These are phyloP conservation scores for Sphagnum magellanicum DNA, from an alignment of 228 moss, liverwort and hornwort species.

Conservation along the genomic window DNA sequence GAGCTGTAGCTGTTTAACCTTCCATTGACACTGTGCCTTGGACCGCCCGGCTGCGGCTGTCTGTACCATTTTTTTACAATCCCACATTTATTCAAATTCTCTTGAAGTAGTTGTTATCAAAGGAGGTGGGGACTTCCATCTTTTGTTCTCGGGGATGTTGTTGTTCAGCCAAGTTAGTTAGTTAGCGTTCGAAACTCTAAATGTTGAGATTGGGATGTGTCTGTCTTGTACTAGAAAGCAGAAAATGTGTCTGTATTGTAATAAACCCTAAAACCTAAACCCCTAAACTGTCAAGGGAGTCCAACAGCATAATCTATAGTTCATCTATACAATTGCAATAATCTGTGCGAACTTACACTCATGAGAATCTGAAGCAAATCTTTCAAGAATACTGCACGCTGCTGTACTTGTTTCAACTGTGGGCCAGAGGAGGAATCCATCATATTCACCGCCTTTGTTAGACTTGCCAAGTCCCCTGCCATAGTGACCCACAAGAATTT, in stretches of 20 bases:
- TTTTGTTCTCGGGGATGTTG: too few relatives aligned
- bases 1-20: constrained; percentile 30
- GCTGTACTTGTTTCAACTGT: constrained; percentile 19
- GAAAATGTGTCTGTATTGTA: background rate
- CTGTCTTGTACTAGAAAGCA: background rate
- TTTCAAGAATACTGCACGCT: constrained; percentile 24
- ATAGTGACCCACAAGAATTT: background rate
- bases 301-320: background rate
- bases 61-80: constrained; percentile 11
- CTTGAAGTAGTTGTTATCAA: too few relatives aligned
- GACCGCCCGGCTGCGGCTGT: constrained; percentile 27
- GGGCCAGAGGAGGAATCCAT: constrained; percentile 26
- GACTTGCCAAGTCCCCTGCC: constrained; percentile 37
- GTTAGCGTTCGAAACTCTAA: too few relatives aligned
- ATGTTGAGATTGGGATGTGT: too few relatives aligned
- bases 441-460: constrained; percentile 21
- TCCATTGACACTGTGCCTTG: constrained; percentile 25
- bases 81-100: too few relatives aligned
- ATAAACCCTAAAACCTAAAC: too few relatives aligned
- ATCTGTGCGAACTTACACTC: constrained; percentile 18
- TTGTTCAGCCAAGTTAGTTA: too few relatives aligned
- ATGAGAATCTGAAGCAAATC: constrained; percentile 40
- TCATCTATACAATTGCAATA: background rate
- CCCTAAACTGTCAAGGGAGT: too few relatives aligned
- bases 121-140: too few relatives aligned